These are phyloP conservation scores for Saturnispora besseyi DNA, from an alignment of 805 yeast genomes.

Conservation along the genomic window DNA sequence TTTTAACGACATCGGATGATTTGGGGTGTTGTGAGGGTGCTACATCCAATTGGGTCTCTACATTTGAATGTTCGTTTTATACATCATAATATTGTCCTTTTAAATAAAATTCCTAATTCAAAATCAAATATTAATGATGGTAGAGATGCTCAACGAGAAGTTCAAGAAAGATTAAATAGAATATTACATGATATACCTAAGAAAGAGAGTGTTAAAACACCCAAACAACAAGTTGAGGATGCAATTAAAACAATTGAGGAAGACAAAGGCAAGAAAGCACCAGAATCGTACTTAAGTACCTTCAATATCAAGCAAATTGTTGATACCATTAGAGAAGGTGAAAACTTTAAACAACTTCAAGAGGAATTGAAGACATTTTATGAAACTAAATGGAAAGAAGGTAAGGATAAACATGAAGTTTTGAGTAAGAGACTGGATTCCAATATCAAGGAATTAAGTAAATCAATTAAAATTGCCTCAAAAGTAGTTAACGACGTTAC, in stretches of 20 bases:
- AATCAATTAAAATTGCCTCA: slow-evolving; percentile 50
- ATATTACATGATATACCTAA: slow-evolving; percentile 10
- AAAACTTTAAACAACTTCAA: slow-evolving; percentile 27
- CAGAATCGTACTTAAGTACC: slow-evolving; percentile 1
- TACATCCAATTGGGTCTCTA: not conserved
- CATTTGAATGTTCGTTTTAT: not conserved
- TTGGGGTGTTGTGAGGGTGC: not conserved
- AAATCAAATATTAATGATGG: not conserved
- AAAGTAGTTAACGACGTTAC: slow-evolving; percentile 80
- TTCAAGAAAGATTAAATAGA: slow-evolving; percentile 8
- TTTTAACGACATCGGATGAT: not conserved
- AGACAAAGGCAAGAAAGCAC: slow-evolving; percentile 1
- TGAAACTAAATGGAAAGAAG: slow-evolving; percentile 16
- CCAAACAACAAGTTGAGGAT: not conserved
- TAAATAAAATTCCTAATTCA: not conserved
- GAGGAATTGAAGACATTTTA: slow-evolving; percentile 24
- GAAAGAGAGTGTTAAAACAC: not conserved
- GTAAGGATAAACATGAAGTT: slow-evolving; percentile 28
- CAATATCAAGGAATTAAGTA: slow-evolving; percentile 48
- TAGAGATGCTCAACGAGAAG: not conserved
- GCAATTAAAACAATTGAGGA: slow-evolving; percentile 1
- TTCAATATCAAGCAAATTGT: slow-evolving; percentile 16
- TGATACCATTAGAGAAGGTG: slow-evolving; percentile 25
- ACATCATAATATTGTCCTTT: not conserved
- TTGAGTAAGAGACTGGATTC: slow-evolving; percentile 35